These are phyloP conservation scores for Cercospora beticola DNA, from an alignment of 2,329 filamentous ascomycete genomes.

Conservation along the genomic window DNA sequence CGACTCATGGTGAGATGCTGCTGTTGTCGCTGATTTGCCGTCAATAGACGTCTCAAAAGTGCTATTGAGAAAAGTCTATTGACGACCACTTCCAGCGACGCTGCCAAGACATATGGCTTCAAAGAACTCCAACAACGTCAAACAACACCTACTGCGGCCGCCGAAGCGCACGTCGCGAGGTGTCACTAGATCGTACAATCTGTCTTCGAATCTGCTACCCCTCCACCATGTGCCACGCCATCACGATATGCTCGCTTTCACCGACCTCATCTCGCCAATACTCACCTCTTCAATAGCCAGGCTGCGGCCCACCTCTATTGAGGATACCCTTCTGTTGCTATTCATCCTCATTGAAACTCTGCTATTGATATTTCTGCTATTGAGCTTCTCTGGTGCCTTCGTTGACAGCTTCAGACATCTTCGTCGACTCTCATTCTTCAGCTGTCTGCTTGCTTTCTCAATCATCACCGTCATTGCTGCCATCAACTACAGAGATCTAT, in stretches of 20 bases:
- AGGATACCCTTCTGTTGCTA: slow-evolving; percentile 33
- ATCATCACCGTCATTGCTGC: slow-evolving; percentile 17
- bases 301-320: slow-evolving; percentile 27
- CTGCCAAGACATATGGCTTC: slow-evolving; percentile 19
- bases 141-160: slow-evolving; percentile 17
- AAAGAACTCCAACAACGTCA: slow-evolving; percentile 20
- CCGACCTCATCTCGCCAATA: neutral
- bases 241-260: neutral
- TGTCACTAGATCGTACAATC: neutral
- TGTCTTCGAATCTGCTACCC: neutral
- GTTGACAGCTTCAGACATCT: slow-evolving; percentile 10
- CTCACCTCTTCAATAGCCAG: slow-evolving; percentile 16
- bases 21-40: slow-evolving; percentile 1
- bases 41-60: slow-evolving; percentile 21
- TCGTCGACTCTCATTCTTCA: slow-evolving; percentile 19
- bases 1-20: neutral
- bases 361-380: slow-evolving; percentile 28
- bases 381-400: slow-evolving; percentile 15
- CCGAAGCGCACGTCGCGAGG: neutral
- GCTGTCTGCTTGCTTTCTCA: slow-evolving; percentile 16
- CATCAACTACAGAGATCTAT: slow-evolving; percentile 6
- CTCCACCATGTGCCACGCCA: neutral
- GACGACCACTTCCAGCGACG: slow-evolving; percentile 30
- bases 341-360: slow-evolving; percentile 28
- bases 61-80: slow-evolving; percentile 33